These are phyloP conservation scores for Paramarasmius palmivorus DNA, from an alignment of 1,284 basidiomycete genomes.

Conservation along the genomic window DNA sequence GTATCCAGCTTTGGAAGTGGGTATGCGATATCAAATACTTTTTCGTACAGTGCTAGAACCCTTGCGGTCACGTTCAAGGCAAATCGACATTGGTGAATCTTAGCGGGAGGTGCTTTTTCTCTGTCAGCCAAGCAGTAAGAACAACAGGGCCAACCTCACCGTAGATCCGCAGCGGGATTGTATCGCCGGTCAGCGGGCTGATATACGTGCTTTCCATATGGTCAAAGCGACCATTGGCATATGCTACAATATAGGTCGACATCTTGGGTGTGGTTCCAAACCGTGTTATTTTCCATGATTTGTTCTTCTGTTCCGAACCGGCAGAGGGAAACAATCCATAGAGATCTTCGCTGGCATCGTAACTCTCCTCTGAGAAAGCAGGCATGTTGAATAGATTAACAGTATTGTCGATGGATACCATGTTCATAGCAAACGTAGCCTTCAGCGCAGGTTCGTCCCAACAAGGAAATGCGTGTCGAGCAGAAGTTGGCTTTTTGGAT, in stretches of 20 bases:
- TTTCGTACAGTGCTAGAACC: conserved; percentile 91
- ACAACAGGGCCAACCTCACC: conserved; percentile 28
- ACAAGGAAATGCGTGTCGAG: conserved; percentile 67
- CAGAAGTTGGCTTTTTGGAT: conserved; percentile 67
- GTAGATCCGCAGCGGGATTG: conserved; percentile 73
- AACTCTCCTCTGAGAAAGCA: conserved; percentile 39
- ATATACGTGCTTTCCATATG: conserved; percentile 66
- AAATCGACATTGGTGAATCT: conserved; percentile 80
- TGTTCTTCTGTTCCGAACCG: conserved; percentile 20
- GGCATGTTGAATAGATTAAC: conserved; percentile 77
- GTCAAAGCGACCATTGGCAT: conserved; percentile 73
- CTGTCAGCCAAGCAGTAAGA: background rate
- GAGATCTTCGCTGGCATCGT: conserved; percentile 30
- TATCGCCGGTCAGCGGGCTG: conserved; percentile 65
- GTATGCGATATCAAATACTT: conserved; percentile 88
- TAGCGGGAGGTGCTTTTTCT: conserved; percentile 71
- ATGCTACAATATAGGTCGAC: conserved; percentile 82
- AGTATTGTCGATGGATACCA: conserved; percentile 66
- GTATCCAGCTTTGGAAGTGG: conserved; percentile 96
- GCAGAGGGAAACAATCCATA: conserved; percentile 29
- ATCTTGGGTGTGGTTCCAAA: conserved; percentile 70
- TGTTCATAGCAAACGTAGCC: conserved; percentile 69
- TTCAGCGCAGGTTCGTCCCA: conserved; percentile 89
- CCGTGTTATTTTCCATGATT: conserved; percentile 63
- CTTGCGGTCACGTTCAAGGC: conserved; percentile 88